These are phyloP conservation scores for Malus hybrid DNA, from an alignment of 331 rosid genomes.

Conservation along the genomic window DNA sequence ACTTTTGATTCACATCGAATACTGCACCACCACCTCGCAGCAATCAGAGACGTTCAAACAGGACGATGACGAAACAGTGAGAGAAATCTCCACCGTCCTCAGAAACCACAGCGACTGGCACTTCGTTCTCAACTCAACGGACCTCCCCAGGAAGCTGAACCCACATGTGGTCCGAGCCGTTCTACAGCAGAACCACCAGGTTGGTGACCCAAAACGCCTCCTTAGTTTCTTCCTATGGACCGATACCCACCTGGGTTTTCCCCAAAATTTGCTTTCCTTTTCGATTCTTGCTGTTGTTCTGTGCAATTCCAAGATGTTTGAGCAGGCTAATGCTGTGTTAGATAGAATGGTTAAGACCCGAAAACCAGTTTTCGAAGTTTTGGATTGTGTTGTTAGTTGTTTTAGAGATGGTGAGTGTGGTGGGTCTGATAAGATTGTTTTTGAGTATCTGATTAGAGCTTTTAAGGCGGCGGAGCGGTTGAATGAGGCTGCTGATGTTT, in stretches of 20 bases:
- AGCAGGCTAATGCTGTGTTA: constrained; percentile 20
- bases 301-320: constrained; percentile 25
- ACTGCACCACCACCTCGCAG: constrained; percentile 8
- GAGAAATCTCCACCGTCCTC: constrained; percentile 34
- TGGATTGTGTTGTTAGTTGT: constrained; percentile 26
- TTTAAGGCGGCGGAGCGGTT: constrained; percentile 25
- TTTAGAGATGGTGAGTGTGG: not conserved
- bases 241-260: constrained; percentile 25
- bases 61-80: constrained; percentile 26
- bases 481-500: constrained; percentile 30
- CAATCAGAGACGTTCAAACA: constrained; percentile 2
- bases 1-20: not conserved
- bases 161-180: constrained; percentile 32
- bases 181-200: constrained; percentile 10
- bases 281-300: constrained; percentile 35
- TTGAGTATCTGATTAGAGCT: constrained; percentile 31
- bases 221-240: constrained; percentile 39
- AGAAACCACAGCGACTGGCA: constrained; percentile 24
- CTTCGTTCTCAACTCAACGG: constrained; percentile 12
- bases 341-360: constrained; percentile 25
- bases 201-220: constrained; percentile 30
- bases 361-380: constrained; percentile 21
- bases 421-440: constrained; percentile 18
- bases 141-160: constrained; percentile 26
- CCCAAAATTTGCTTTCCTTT: constrained; percentile 24